Evolutionary conservation across 192 early-diverging fungal genomes (phyloP), one percentile per base, ranked within the genome.

Genomic region (Diversispora epigaea): DNA sequence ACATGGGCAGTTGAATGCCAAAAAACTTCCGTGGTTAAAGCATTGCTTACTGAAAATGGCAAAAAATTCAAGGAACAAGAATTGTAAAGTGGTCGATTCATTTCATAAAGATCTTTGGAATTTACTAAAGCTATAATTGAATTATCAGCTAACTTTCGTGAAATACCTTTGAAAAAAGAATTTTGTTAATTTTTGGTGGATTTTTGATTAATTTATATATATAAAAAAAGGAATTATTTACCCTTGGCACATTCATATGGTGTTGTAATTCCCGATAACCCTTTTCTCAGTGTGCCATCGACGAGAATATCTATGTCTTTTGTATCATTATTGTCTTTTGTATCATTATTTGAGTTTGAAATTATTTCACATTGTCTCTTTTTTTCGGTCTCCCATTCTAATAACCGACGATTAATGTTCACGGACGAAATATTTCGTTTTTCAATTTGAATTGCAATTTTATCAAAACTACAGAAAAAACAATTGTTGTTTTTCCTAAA

Each of bases 1-100:
- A 92, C 77, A 60, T 92, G 88, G 4, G 90, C 87, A 6, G 89
- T 86, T 46, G 90, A 90, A 60, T 90, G 88, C 89, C 89, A 90
- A 58, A 90, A 87, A 41, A 87, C 64, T 8, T 82, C 72, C 40
- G 81, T 86, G 9, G 84, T 65, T 49, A 77, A 52, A 9, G 77
- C 77, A 47, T 79, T 78, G 62, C 79, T 79, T 43, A 75, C 77
- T 64, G 82, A 75, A 61, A 83, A 89, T 15, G 75, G 78, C 1
- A 89, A 22, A 50, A 85, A 71, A 39, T 81, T 75, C 54, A 89
- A 75, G 14, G 77, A 69, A 61, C 80, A 81, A 14, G 71, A 68
- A 9, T 61, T 41, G 1, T 81, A 80, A 44, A 89, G 46, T 14
- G 85, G 85, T 14, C 83, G 80, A 57, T 78, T 81, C 85, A 88